These are phyloP conservation scores for Torulaspora globosa DNA, from an alignment of 1,139 yeast genomes.

Conservation along the genomic window DNA sequence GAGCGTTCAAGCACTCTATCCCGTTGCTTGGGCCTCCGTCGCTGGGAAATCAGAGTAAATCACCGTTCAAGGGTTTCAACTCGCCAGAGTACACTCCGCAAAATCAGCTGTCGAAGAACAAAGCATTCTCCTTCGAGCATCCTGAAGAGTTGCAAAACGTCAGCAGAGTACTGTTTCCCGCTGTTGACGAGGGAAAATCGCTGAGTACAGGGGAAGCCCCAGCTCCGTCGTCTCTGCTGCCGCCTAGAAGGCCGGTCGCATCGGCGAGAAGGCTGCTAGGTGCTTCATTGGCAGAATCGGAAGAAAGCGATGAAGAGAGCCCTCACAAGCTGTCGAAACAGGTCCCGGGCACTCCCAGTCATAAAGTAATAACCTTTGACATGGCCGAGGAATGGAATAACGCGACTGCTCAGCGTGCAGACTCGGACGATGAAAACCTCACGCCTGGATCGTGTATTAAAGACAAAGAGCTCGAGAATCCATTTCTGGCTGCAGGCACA, in stretches of 20 bases:
- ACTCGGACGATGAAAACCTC: constrained; percentile 9
- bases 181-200: constrained; percentile 4
- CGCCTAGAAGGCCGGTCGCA: constrained; percentile 18
- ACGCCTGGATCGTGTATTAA: constrained; percentile 3
- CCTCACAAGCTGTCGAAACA: constrained; percentile 14
- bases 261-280: constrained; percentile 8
- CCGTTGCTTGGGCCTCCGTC: constrained; percentile 19
- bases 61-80: constrained; percentile 28
- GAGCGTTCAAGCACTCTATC: constrained; percentile 13
- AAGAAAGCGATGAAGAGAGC: constrained; percentile 1
- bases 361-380: constrained; percentile 20
- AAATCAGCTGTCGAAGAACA: constrained; percentile 10
- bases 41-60: constrained; percentile 3
- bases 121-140: constrained; percentile 7
- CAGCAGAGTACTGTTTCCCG: constrained; percentile 23
- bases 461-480: constrained; percentile 17
- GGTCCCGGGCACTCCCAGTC: constrained; percentile 21
- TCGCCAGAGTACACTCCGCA: constrained; percentile 35
- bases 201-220: background rate
- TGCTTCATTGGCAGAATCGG: constrained; percentile 1
- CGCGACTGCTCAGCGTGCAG: background rate
- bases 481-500: constrained; percentile 19
- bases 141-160: constrained; percentile 15
- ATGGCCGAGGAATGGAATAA: constrained; percentile 18
- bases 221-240: constrained; percentile 12